phyloP scores from a whole-genome alignment of 352 stramenopile species.

The Pythium rhizo-oryzae region DNA sequence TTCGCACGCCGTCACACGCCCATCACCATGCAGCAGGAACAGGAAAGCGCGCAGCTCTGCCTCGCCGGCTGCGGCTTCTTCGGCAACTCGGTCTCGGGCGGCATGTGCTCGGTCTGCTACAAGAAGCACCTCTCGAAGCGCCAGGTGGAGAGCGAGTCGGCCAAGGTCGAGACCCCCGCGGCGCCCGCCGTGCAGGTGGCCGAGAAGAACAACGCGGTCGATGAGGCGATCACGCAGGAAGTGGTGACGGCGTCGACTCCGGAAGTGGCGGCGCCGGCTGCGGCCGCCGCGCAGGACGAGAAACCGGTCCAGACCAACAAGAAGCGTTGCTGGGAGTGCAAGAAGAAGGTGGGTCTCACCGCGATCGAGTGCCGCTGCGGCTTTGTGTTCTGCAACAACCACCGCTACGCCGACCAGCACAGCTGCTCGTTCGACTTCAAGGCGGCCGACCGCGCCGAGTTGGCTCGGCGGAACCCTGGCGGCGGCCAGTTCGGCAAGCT shows the following conservation, averaged over 20 bases:
- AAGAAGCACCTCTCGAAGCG: conserved; percentile 85
- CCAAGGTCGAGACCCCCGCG: conserved; percentile 30
- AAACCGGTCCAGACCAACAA: conserved; percentile 89
- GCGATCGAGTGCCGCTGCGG: conserved; percentile 90
- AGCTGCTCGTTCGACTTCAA: conserved; percentile 89
- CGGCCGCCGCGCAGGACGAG: conserved; percentile 28
- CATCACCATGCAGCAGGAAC: conserved; percentile 76
- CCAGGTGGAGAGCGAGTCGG: conserved; percentile 46
- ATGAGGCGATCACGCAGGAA: conserved; percentile 3
- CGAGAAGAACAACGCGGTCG: conserved; percentile 19
- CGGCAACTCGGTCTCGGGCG: conserved; percentile 61
- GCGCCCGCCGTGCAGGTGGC: neutral
- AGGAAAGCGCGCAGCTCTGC: conserved; percentile 73
- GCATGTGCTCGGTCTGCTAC: conserved; percentile 87
- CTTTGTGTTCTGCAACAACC: conserved; percentile 85
- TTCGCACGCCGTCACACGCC: neutral
- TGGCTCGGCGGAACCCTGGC: conserved; percentile 79
- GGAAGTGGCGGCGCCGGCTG: conserved; percentile 26
- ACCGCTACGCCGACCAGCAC: conserved; percentile 90
- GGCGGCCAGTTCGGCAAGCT: conserved; percentile 86
- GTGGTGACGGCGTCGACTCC: neutral
- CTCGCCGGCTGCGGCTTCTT: conserved; percentile 83
- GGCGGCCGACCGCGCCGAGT: conserved; percentile 65
- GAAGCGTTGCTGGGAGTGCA: conserved; percentile 91
- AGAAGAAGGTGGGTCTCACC: conserved; percentile 91